Evolutionary conservation across 2,329 filamentous ascomycete genomes (phyloP).

Genomic region (Atkinsonella hypoxylon): DNA sequence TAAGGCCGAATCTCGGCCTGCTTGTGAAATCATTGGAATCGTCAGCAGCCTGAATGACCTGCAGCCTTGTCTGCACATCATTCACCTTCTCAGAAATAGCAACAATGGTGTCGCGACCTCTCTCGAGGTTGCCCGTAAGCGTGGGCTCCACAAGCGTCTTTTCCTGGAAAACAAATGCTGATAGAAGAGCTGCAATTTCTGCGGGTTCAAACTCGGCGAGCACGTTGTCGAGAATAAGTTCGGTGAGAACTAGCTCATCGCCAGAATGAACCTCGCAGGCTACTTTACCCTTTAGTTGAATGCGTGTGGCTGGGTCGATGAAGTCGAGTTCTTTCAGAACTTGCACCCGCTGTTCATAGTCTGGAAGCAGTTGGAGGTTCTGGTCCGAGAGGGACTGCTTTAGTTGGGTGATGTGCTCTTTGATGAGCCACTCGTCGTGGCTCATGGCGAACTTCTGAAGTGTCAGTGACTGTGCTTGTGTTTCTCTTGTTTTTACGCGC

Average conservation of each 20-base stretch:
- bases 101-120: slow-evolving; percentile 75
- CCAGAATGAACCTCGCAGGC: slow-evolving; percentile 97
- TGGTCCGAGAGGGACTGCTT: slow-evolving; percentile 89
- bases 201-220: slow-evolving; percentile 90
- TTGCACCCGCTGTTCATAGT: slow-evolving; percentile 89
- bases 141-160: slow-evolving; percentile 77
- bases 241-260: slow-evolving; percentile 90
- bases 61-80: slow-evolving; percentile 73
- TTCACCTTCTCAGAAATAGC: slow-evolving; percentile 89
- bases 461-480: slow-evolving; percentile 2
- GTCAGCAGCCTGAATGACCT: slow-evolving; percentile 82
- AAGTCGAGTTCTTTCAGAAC: slow-evolving; percentile 89
- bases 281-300: slow-evolving; percentile 95
- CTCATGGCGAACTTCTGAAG: slow-evolving; percentile 74
- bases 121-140: slow-evolving; percentile 69
- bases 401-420: slow-evolving; percentile 81
- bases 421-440: slow-evolving; percentile 92
- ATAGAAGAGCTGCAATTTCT: slow-evolving; percentile 89
- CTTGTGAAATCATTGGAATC: slow-evolving; percentile 89
- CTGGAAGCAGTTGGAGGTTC: slow-evolving; percentile 86
- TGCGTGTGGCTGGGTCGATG: slow-evolving; percentile 74
- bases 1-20: slow-evolving; percentile 78
- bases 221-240: slow-evolving; percentile 92
- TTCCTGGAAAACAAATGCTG: slow-evolving; percentile 94
- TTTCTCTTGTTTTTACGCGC: not conserved